phyloP scores from a whole-genome alignment of 352 stramenopile genomes.

The Globisporangium polare region DNA sequence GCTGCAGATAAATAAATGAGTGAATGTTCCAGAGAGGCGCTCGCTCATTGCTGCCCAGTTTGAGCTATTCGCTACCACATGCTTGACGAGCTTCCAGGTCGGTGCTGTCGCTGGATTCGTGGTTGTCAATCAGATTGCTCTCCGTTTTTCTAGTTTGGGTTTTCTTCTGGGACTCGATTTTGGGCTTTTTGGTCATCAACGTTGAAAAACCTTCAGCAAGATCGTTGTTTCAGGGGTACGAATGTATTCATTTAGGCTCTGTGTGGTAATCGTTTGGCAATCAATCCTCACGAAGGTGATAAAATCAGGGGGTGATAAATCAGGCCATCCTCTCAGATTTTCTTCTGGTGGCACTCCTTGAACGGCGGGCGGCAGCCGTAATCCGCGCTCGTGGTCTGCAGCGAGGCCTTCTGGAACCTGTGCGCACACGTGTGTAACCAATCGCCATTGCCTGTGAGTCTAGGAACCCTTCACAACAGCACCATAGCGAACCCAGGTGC shows the following conservation, averaged over 20 bases:
- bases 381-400: constrained; percentile 58
- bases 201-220: no score
- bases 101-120: not conserved
- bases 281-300: not conserved
- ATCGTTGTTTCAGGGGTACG: not conserved
- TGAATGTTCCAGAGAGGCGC: not conserved
- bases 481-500: not conserved
- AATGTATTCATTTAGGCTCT: not conserved
- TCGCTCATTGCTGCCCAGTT: not conserved
- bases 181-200: not conserved
- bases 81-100: not conserved
- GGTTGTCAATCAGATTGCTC: not conserved
- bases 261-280: not conserved
- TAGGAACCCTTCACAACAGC: not conserved
- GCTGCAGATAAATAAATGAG: constrained; percentile 1
- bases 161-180: not conserved
- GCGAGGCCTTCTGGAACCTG: constrained; percentile 48
- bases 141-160: not conserved
- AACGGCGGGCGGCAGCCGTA: constrained; percentile 71
- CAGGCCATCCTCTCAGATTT: constrained; percentile 21
- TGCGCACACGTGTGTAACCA: constrained; percentile 16
- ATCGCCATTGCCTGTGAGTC: not conserved
- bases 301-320: no score
- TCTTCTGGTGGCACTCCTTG: constrained; percentile 70
- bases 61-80: not conserved